phyloP scores from a whole-genome alignment of 495 filamentous ascomycete species.

The Penicillium subrubescens region DNA sequence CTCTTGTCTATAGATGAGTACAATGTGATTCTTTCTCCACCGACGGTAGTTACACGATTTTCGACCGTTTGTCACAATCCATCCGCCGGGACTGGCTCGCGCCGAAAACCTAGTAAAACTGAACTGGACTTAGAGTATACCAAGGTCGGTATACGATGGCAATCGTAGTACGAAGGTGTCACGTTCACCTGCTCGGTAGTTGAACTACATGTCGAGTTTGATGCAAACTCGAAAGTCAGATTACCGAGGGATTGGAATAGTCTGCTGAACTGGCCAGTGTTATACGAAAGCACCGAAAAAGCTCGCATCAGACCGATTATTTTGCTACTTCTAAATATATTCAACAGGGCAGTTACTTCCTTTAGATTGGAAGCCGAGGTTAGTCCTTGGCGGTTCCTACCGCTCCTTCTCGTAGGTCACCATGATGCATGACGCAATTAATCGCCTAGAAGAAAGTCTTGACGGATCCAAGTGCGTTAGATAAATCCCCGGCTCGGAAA shows the following conservation, averaged over 20 bases:
- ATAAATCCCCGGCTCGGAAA: constrained; percentile 11
- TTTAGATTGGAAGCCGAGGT: too few species aligned
- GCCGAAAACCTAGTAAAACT: background rate
- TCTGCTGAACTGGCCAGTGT: background rate
- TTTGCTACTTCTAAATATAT: background rate
- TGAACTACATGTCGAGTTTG: background rate
- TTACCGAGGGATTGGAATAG: background rate
- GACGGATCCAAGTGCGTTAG: background rate
- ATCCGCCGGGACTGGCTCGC: too few species aligned
- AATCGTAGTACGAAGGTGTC: background rate
- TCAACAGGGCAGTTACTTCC: background rate
- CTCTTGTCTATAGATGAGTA: too few species aligned
- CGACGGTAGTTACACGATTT: too few species aligned
- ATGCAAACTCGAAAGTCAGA: background rate
- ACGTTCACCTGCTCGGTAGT: background rate
- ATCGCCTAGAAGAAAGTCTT: background rate
- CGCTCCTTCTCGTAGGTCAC: background rate
- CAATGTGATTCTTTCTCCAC: too few species aligned
- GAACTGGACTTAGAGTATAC: background rate
- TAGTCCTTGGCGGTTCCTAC: too few species aligned
- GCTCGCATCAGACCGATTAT: too few species aligned
- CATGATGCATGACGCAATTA: background rate
- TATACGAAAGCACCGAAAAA: background rate
- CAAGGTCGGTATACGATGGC: background rate
- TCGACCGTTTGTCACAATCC: too few species aligned